A percentile compares a stretch with the other conserved stretches of the same genome.
Conservation (phyloP, 306 rosid species). For the Corylus avellana region DNA sequence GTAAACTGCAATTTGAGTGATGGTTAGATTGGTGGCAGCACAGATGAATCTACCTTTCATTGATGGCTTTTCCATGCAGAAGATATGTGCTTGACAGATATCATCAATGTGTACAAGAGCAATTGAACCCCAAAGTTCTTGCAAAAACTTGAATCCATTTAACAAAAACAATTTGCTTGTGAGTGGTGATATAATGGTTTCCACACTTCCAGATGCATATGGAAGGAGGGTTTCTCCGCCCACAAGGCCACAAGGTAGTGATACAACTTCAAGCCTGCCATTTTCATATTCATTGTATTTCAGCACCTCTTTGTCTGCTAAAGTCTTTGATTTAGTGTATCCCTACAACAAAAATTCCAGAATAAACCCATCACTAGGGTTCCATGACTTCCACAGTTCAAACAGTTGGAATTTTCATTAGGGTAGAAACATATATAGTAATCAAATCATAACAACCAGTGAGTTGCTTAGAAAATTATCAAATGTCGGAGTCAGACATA, state of each 20-base stretch:
- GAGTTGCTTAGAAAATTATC: no score
- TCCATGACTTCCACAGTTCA: no score
- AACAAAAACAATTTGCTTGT: not conserved
- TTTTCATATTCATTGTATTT: constrained; percentile 26
- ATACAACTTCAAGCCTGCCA: constrained; percentile 47
- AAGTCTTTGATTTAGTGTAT: constrained; percentile 45
- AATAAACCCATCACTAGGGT: no score
- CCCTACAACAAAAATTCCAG: not conserved
- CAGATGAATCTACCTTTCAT: constrained; percentile 47
- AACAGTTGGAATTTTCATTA: no score
- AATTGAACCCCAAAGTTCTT: constrained; percentile 5
- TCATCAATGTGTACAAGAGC: constrained; percentile 32
- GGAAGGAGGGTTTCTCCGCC: constrained; percentile 48
- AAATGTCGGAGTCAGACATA: no score
- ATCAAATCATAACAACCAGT: no score
- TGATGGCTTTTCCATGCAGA: constrained; percentile 44
- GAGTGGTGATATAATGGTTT: constrained; percentile 24
- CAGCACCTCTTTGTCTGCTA: constrained; percentile 40
- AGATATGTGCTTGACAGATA: constrained; percentile 50
- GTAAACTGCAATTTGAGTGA: constrained; percentile 18
- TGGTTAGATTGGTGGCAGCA: constrained; percentile 18
- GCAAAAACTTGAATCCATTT: not conserved
- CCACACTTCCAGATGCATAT: not conserved
- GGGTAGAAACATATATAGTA: no score
- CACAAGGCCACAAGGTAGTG: constrained; percentile 43